Conservation (phyloP, 2,329 filamentous ascomycete genomes). For the Scleromitrula shiraiana region DNA sequence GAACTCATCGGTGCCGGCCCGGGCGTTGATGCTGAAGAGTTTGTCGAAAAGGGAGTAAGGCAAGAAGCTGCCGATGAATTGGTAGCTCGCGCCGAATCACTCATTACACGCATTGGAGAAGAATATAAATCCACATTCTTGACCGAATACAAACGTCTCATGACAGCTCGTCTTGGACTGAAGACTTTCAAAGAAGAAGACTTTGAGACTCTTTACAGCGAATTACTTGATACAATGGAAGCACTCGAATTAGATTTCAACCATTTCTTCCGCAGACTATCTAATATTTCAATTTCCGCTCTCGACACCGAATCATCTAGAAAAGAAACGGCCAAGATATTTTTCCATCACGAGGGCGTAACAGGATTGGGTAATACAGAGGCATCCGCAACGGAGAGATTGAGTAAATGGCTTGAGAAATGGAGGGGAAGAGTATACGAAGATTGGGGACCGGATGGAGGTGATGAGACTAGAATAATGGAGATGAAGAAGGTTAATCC, state of each 20-base stretch:
- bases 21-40: constrained; percentile 62
- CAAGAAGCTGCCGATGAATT: constrained; percentile 63
- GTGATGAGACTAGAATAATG: constrained; percentile 47
- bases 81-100: constrained; percentile 68
- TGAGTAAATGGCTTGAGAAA: constrained; percentile 72
- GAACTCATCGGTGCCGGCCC: constrained; percentile 77
- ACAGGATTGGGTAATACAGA: constrained; percentile 50
- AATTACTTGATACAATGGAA: constrained; percentile 74
- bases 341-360: constrained; percentile 73
- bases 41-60: constrained; percentile 63
- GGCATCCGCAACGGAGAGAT: constrained; percentile 53
- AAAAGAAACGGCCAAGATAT: constrained; percentile 56
- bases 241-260: constrained; percentile 84
- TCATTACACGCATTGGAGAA: constrained; percentile 74
- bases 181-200: constrained; percentile 61
- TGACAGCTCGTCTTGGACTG: constrained; percentile 73
- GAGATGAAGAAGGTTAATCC: constrained; percentile 86
- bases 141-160: constrained; percentile 79
- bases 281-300: constrained; percentile 51
- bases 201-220: constrained; percentile 75
- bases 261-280: constrained; percentile 81
- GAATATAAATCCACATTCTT: constrained; percentile 87
- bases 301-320: constrained; percentile 58
- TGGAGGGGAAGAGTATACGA: constrained; percentile 67
- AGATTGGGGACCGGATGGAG: constrained; percentile 59